These are phyloP conservation scores for Trifolium repens DNA, from an alignment of 306 rosid genomes.

Conservation along the genomic window DNA sequence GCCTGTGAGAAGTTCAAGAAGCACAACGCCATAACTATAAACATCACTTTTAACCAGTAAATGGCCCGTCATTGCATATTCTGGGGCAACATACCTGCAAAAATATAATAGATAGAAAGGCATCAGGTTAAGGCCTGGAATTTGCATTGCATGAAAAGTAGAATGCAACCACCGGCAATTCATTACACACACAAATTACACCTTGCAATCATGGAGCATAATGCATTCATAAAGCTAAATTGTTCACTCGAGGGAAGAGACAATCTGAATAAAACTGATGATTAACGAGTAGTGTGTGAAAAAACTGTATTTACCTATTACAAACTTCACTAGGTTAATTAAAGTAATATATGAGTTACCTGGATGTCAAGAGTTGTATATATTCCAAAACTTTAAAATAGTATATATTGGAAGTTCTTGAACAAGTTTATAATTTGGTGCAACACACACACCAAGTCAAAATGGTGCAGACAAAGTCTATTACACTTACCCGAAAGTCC, in stretches of 20 bases:
- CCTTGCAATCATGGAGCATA: conserved; percentile 36
- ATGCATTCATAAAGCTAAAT: conserved; percentile 14
- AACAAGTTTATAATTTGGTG: conserved; percentile 32
- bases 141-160: conserved; percentile 33
- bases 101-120: conserved; percentile 30
- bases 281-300: conserved; percentile 16
- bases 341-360: background rate
- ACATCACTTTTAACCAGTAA: conserved; percentile 95
- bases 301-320: conserved; percentile 25
- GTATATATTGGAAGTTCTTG: conserved; percentile 14
- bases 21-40: conserved; percentile 93
- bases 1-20: conserved; percentile 94
- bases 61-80: conserved; percentile 98
- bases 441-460: conserved; percentile 16
- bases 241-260: conserved; percentile 30
- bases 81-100: conserved; percentile 94
- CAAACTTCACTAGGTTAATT: conserved; percentile 11
- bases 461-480: conserved; percentile 37
- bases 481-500: conserved; percentile 82
- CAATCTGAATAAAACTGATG: conserved; percentile 8
- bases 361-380: conserved; percentile 19
- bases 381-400: conserved; percentile 9
- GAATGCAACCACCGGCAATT: background rate
- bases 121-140: conserved; percentile 36
- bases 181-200: conserved; percentile 12